phyloP scores from a whole-genome alignment of 2,329 filamentous ascomycete species.

The Gaeumannomyces sp. region DNA sequence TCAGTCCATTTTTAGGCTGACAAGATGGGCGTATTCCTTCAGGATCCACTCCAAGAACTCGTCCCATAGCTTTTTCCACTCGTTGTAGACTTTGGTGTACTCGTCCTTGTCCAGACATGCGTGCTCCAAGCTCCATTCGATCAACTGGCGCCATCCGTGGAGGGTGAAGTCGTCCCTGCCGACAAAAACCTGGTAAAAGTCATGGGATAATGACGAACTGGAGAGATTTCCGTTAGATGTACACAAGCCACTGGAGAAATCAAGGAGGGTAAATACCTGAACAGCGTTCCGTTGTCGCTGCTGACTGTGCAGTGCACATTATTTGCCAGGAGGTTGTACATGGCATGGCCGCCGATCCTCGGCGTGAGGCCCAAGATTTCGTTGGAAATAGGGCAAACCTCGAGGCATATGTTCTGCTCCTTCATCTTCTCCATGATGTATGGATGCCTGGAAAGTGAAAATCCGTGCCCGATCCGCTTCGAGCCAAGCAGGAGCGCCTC shows the following conservation, averaged over 20 bases:
- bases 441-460: constrained; percentile 61
- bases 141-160: constrained; percentile 64
- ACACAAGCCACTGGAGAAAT: too few relatives aligned
- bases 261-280: constrained; percentile 50
- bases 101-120: constrained; percentile 45
- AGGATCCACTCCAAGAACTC: constrained; percentile 50
- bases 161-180: constrained; percentile 61
- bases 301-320: constrained; percentile 68
- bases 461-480: constrained; percentile 69
- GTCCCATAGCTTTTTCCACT: constrained; percentile 53
- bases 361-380: constrained; percentile 66
- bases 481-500: constrained; percentile 61
- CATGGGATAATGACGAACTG: constrained; percentile 65
- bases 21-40: constrained; percentile 26
- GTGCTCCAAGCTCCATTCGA: constrained; percentile 57
- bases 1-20: too few relatives aligned
- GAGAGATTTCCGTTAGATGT: background rate
- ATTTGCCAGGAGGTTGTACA: constrained; percentile 64
- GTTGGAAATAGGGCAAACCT: constrained; percentile 72
- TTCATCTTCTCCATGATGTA: constrained; percentile 61
- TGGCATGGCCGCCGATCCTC: constrained; percentile 57
- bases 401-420: constrained; percentile 59
- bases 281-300: constrained; percentile 69
- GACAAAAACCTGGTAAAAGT: constrained; percentile 72
- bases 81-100: constrained; percentile 33